Percentiles rank a stretch among this genome's conserved stretches.
Evolutionary conservation across 257 asterid genomes (phyloP).

Genomic region (Apocynum venetum): DNA sequence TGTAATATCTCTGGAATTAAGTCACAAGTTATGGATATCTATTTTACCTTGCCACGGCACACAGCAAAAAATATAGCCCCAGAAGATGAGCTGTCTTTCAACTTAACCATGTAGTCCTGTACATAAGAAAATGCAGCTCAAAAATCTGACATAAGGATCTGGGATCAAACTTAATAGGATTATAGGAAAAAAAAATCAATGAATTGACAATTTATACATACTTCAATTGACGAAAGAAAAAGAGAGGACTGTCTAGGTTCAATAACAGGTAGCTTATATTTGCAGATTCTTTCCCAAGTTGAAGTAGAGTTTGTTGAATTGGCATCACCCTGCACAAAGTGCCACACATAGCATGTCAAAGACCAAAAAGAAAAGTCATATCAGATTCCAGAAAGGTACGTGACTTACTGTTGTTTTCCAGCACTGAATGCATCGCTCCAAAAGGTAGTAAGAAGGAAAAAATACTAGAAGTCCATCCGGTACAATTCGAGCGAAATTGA

Average conservation of each 20-base stretch:
- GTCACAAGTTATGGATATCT: neutral
- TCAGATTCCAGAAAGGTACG: conserved; percentile 13
- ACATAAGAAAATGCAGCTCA: conserved; percentile 24
- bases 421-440: conserved; percentile 85
- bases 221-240: conserved; percentile 77
- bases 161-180: conserved; percentile 11
- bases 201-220: conserved; percentile 25
- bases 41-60: conserved; percentile 93
- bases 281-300: conserved; percentile 97
- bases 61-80: conserved; percentile 97
- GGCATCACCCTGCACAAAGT: conserved; percentile 50
- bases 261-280: conserved; percentile 83
- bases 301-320: conserved; percentile 55
- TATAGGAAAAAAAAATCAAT: neutral
- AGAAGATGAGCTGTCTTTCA: conserved; percentile 58
- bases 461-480: conserved; percentile 97
- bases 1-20: neutral
- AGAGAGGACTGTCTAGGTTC: conserved; percentile 96
- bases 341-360: conserved; percentile 13
- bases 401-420: conserved; percentile 77
- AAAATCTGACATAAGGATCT: conserved; percentile 14
- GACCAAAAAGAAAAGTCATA: conserved; percentile 9
- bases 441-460: conserved; percentile 86
- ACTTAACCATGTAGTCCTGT: conserved; percentile 86
- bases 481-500: conserved; percentile 92